Evolutionary conservation across 495 filamentous ascomycete species (phyloP).

Genomic region (Parmelia sp.): DNA sequence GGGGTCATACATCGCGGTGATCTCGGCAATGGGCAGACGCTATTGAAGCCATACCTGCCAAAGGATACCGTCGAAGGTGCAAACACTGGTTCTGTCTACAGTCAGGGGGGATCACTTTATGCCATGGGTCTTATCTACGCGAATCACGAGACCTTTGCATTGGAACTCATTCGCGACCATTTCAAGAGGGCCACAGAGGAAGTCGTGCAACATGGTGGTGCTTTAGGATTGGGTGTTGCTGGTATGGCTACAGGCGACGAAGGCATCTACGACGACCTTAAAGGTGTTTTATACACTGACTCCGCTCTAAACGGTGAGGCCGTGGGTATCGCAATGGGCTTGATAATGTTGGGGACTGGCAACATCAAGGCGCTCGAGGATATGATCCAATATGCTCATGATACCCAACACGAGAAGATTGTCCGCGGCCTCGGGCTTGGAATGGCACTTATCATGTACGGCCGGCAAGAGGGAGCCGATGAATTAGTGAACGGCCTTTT

Average conservation of each 20-base stretch:
- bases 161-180: constrained; percentile 79
- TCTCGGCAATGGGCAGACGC: constrained; percentile 81
- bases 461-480: constrained; percentile 88
- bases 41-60: constrained; percentile 91
- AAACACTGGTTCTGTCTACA: constrained; percentile 76
- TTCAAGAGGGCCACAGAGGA: constrained; percentile 86
- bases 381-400: constrained; percentile 96
- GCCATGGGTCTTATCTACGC: constrained; percentile 95
- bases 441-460: constrained; percentile 98
- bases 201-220: constrained; percentile 94
- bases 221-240: constrained; percentile 89
- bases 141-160: constrained; percentile 89
- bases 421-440: constrained; percentile 90
- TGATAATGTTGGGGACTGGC: constrained; percentile 95
- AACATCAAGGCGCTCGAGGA: constrained; percentile 84
- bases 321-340: constrained; percentile 88
- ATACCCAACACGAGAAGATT: constrained; percentile 98
- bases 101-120: constrained; percentile 91
- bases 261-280: constrained; percentile 86
- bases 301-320: constrained; percentile 96
- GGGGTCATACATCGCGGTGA: constrained; percentile 97
- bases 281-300: constrained; percentile 78
- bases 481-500: constrained; percentile 88
- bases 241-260: constrained; percentile 94
- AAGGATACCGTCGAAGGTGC: constrained; percentile 55